Evolutionary conservation across 2,329 filamentous ascomycete species (phyloP).

Genomic region (Bipolaris gigantea): DNA sequence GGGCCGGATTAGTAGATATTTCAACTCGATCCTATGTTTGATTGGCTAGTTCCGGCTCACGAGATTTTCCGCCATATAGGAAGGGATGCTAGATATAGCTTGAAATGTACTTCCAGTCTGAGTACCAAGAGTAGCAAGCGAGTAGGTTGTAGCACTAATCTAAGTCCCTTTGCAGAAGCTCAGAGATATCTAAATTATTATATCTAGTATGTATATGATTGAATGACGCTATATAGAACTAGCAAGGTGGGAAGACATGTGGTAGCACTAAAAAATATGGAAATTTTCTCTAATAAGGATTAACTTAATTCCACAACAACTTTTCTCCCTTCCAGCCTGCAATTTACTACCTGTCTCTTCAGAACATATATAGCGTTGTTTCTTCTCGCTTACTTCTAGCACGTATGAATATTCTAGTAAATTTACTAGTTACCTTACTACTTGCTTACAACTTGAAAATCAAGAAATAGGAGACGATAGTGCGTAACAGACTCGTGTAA

Average conservation of each 20-base stretch:
- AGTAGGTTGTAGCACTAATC: constrained; percentile 1
- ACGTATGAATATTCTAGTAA: constrained; percentile 3
- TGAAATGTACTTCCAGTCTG: background rate
- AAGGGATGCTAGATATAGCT: background rate
- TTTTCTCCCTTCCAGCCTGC: background rate
- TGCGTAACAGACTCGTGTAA: background rate
- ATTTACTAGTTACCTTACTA: constrained; percentile 1
- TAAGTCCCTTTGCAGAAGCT: constrained; percentile 2
- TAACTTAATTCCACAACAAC: background rate
- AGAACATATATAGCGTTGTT: constrained; percentile 7
- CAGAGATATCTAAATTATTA: background rate
- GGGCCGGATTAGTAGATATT: background rate
- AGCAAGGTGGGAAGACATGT: background rate
- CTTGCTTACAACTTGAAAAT: background rate
- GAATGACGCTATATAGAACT: background rate
- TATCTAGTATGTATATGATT: background rate
- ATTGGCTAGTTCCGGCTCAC: background rate
- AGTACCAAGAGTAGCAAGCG: constrained; percentile 5
- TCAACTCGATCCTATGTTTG: background rate
- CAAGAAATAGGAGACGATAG: background rate
- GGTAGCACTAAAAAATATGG: background rate
- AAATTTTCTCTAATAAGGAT: constrained; percentile 5
- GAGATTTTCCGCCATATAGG: background rate
- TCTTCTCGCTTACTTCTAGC: constrained; percentile 1
- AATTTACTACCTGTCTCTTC: constrained; percentile 9